phyloP scores from a whole-genome alignment of 2,329 filamentous ascomycete genomes.

The Ophiostoma perfectum region DNA sequence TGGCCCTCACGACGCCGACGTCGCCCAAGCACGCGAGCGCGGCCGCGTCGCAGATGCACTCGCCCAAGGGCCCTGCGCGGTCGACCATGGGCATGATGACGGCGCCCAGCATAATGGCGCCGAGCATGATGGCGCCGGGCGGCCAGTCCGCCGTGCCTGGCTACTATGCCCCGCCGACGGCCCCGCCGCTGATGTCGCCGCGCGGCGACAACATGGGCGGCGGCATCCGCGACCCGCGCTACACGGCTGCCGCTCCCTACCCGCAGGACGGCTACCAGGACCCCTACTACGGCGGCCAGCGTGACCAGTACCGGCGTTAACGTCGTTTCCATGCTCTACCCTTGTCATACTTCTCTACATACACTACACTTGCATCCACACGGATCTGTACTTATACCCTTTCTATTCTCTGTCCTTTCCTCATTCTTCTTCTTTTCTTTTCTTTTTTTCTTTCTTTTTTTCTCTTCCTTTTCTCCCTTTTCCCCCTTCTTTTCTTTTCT shows the following conservation, averaged over 20 bases:
- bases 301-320: background rate
- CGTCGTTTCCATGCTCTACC: background rate
- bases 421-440: background rate
- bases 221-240: background rate
- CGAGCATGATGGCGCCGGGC: background rate
- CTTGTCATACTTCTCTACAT: no score
- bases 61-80: background rate
- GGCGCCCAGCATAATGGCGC: background rate
- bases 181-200: background rate
- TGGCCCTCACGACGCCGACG: background rate
- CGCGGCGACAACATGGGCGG: slow-evolving; percentile 15
- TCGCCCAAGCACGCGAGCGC: background rate
- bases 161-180: background rate
- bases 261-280: background rate
- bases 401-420: background rate
- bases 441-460: background rate
- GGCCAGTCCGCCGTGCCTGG: background rate
- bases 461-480: background rate
- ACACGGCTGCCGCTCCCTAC: background rate
- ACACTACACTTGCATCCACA: slow-evolving; percentile 5
- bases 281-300: background rate
- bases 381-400: slow-evolving; percentile 13
- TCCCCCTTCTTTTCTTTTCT: background rate
- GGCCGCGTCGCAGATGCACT: no score
- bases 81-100: background rate